These are phyloP conservation scores for Debaryomyces nepalensis DNA, from an alignment of 1,139 yeast genomes.

Conservation along the genomic window DNA sequence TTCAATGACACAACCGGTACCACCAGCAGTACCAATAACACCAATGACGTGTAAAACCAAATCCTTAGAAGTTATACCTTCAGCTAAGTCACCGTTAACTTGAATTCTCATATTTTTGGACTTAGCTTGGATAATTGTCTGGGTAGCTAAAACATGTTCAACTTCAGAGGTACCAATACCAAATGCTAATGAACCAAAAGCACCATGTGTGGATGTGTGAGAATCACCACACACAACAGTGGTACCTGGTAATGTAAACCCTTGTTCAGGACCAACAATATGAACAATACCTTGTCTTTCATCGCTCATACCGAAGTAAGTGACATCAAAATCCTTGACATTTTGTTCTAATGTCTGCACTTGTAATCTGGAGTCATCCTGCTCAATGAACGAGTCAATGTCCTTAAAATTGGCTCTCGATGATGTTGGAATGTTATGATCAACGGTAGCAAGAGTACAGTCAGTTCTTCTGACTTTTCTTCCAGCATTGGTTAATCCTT, in stretches of 20 bases:
- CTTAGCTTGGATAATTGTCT: conserved; percentile 90
- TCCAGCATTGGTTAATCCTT: conserved; percentile 86
- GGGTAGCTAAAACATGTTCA: conserved; percentile 97
- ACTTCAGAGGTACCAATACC: conserved; percentile 99
- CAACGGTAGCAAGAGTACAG: conserved; percentile 96
- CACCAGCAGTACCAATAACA: conserved; percentile 98
- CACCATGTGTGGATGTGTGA: conserved; percentile 98
- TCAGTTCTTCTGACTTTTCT: conserved; percentile 89
- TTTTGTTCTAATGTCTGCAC: conserved; percentile 91
- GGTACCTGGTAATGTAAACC: conserved; percentile 96
- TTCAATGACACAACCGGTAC: conserved; percentile 96
- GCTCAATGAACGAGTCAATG: conserved; percentile 81
- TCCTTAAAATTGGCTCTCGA: conserved; percentile 77
- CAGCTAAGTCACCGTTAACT: conserved; percentile 79
- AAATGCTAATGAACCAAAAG: conserved; percentile 96
- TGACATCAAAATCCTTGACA: conserved; percentile 84
- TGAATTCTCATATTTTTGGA: conserved; percentile 93
- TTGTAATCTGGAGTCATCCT: conserved; percentile 89
- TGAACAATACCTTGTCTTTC: conserved; percentile 97
- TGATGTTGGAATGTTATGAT: conserved; percentile 94
- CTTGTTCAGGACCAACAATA: conserved; percentile 98
- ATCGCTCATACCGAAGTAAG: conserved; percentile 94
- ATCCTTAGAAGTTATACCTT: conserved; percentile 95
- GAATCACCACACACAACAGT: conserved; percentile 99
- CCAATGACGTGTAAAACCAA: conserved; percentile 93